Percentiles rank a stretch among this genome's conserved stretches.
These are phyloP conservation scores for Avena sativa DNA, from an alignment of 176 grass and related monocot genomes.

Conservation along the genomic window DNA sequence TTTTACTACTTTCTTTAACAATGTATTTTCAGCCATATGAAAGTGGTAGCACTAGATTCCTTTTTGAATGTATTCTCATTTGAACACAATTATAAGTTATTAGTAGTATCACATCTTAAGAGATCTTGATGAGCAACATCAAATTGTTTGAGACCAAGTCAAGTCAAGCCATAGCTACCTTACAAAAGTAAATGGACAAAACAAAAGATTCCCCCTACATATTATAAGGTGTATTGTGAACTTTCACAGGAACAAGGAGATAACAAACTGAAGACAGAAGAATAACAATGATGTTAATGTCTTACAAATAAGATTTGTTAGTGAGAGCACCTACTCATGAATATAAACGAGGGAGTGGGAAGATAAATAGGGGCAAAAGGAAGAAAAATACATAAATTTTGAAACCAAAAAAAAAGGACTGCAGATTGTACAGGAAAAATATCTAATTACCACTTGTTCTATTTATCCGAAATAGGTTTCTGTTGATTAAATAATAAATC, in stretches of 20 bases:
- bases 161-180: background rate
- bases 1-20: background rate
- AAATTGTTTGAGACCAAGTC: background rate
- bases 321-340: background rate
- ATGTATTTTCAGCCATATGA: too few relatives aligned
- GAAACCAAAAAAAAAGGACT: background rate
- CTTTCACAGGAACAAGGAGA: background rate
- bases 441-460: slow-evolving; percentile 18
- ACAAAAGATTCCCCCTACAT: background rate
- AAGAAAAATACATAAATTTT: slow-evolving; percentile 7
- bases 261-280: background rate
- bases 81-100: background rate
- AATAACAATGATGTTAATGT: background rate
- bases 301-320: background rate
- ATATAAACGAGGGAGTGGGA: background rate
- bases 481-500: background rate
- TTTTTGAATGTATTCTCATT: too few relatives aligned
- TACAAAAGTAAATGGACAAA: slow-evolving; percentile 3
- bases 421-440: slow-evolving; percentile 5
- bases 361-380: background rate
- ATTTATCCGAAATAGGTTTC: background rate
- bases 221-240: background rate
- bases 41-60: too few relatives aligned
- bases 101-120: slow-evolving; percentile 14
- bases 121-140: background rate